Evolutionary conservation across 768 basidiomycete species (phyloP).

Genomic region (Baorangia bicolor): DNA sequence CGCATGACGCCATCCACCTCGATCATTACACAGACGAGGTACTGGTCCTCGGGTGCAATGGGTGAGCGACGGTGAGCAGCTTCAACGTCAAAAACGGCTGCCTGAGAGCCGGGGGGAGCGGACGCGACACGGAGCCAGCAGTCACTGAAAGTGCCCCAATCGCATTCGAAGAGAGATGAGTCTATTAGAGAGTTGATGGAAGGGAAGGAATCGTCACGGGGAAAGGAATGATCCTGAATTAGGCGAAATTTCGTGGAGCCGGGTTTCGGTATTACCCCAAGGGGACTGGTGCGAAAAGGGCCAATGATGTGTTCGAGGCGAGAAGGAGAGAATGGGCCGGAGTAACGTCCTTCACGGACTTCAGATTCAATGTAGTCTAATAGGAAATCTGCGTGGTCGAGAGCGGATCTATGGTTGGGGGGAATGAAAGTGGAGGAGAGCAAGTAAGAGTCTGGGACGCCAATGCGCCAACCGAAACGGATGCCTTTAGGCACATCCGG

Average conservation of each 20-base stretch:
- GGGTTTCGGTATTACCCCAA: slow-evolving; percentile 40
- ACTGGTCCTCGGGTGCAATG: not conserved
- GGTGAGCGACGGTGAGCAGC: not conserved
- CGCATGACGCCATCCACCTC: not conserved
- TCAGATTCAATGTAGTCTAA: slow-evolving; percentile 34
- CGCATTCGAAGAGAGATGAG: too few species aligned
- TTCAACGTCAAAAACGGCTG: not conserved
- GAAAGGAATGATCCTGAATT: too few species aligned
- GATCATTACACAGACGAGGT: not conserved
- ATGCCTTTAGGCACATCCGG: too few species aligned
- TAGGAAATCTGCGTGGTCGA: slow-evolving; percentile 23
- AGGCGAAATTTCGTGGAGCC: slow-evolving; percentile 25
- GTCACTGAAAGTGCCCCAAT: not conserved
- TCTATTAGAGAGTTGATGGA: too few species aligned
- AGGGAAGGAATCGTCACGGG: too few species aligned
- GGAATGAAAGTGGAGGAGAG: not conserved
- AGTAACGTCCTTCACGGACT: slow-evolving; percentile 24
- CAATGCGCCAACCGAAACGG: too few species aligned
- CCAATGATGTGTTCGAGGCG: slow-evolving; percentile 36
- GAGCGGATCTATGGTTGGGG: too few species aligned
- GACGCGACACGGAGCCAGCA: not conserved
- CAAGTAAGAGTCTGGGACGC: not conserved
- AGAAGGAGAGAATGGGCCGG: too few species aligned
- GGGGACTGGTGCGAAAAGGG: slow-evolving; percentile 40
- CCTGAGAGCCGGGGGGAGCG: not conserved